These are phyloP conservation scores for Penicillium sp. DNA, from an alignment of 2,329 filamentous ascomycete genomes.

Conservation along the genomic window DNA sequence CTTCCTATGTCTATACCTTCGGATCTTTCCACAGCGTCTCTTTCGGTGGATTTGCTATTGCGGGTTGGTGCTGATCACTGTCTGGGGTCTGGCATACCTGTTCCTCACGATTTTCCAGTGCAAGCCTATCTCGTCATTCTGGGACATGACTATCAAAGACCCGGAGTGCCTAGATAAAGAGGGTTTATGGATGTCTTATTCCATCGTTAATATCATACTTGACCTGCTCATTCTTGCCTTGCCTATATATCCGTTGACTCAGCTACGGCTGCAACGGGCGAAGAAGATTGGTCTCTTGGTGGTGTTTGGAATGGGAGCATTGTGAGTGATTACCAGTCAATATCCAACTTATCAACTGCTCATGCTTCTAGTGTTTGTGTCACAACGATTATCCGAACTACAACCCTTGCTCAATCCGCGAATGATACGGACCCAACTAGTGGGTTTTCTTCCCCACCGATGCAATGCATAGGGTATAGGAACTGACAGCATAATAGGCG, in stretches of 20 bases:
- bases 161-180: constrained; percentile 23
- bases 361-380: constrained; percentile 8
- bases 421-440: constrained; percentile 9
- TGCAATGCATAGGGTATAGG: not conserved
- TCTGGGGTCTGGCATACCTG: constrained; percentile 17
- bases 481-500: constrained; percentile 19
- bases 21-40: constrained; percentile 49
- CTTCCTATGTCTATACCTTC: constrained; percentile 55
- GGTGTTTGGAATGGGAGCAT: constrained; percentile 24
- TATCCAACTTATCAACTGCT: not conserved
- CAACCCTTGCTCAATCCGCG: constrained; percentile 7
- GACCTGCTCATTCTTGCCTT: constrained; percentile 24
- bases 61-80: constrained; percentile 16
- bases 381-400: constrained; percentile 7
- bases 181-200: constrained; percentile 22
- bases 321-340: constrained; percentile 12
- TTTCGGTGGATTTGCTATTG: constrained; percentile 48
- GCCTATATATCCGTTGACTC: constrained; percentile 25
- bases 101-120: constrained; percentile 27
- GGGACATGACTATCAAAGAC: constrained; percentile 19
- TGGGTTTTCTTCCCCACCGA: not conserved
- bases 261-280: constrained; percentile 17
- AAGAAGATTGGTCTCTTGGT: constrained; percentile 23
- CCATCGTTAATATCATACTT: constrained; percentile 27
- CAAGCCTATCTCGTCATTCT: constrained; percentile 22